Conservation (phyloP, 2,329 filamentous ascomycete species). For the Ceratocystis lukuohia region DNA sequence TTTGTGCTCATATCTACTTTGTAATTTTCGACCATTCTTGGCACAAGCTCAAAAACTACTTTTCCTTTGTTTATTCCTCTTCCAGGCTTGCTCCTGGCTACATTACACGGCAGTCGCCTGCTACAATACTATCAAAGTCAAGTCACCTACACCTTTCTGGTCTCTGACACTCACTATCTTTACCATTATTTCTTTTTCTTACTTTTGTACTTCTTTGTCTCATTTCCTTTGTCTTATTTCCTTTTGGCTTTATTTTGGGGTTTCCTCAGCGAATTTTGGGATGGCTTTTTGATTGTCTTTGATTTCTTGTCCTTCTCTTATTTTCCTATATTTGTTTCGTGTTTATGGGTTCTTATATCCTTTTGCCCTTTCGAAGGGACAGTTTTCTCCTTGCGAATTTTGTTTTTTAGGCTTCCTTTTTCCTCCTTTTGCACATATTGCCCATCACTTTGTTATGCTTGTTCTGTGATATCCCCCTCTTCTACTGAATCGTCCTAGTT, state of each 20-base stretch:
- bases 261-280: slow-evolving; percentile 1
- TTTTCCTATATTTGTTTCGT: neutral
- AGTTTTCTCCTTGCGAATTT: slow-evolving; percentile 6
- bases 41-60: neutral
- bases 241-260: slow-evolving; percentile 2
- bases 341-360: neutral
- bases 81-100: neutral
- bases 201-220: neutral
- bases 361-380: slow-evolving; percentile 1
- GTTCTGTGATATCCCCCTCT: slow-evolving; percentile 14
- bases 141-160: neutral
- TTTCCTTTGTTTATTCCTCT: slow-evolving; percentile 1
- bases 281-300: neutral
- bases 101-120: slow-evolving; percentile 11
- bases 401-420: slow-evolving; percentile 2
- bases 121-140: neutral
- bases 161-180: neutral
- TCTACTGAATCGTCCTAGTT: slow-evolving; percentile 5
- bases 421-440: slow-evolving; percentile 10
- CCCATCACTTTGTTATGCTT: neutral
- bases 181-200: neutral
- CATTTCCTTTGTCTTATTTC: slow-evolving; percentile 1
- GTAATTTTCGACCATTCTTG: neutral
- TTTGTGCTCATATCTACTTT: neutral
- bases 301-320: neutral